Evolutionary conservation across 345 rosid species (phyloP), one percentile per base, ranked within the genome.

Genomic region (Kernera saxatilis): DNA sequence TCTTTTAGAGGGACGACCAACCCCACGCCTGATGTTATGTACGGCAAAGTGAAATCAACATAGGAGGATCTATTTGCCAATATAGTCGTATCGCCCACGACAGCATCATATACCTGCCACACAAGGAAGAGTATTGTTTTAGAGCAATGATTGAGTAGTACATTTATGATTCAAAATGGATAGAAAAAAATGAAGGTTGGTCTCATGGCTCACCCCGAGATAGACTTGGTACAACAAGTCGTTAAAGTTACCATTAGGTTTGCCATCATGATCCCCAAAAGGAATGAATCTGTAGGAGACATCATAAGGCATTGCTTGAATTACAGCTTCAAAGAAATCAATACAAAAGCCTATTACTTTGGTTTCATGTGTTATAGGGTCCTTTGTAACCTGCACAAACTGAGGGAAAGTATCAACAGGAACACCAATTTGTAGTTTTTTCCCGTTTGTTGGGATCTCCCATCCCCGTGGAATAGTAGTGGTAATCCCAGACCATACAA

Each of bases 11-110:
- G 68, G 35, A 71, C 57, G 50, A 79, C 64, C 46, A 72, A 8
- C 15, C 71, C 77, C 0, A 75, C 49, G 2, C 77, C 77, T 12
- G 57, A 50, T 23, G 69, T 48, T 29, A 61, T 58, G 40, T 76
- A 82, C 13, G 86, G 84, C 48, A 76, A 78, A 6, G 86, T 30
- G 71, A 85, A 85, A 27, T 85, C 86, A n/a, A 81, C 88, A 3
- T 70, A 69, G 21, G n/a, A 39, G 1, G 86, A 73, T 26, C 88
- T 67, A 53, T 80, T 77, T 19, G 82, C 75, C 3, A 62, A 45
- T 59, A 84, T 78, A 5, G 84, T 62, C 23, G 72, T 77, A 70
- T 84, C 88, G 29, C 67, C 88, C 25, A 84, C 82, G 10, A 67
- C 78, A 15, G 72, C 86, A 64, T 84, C 86, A 29, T 66, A 79